Evolutionary conservation across 2,329 filamentous ascomycete species (phyloP), one percentile per base, ranked within the genome.

Genomic region (Hypoxylon sp.): DNA sequence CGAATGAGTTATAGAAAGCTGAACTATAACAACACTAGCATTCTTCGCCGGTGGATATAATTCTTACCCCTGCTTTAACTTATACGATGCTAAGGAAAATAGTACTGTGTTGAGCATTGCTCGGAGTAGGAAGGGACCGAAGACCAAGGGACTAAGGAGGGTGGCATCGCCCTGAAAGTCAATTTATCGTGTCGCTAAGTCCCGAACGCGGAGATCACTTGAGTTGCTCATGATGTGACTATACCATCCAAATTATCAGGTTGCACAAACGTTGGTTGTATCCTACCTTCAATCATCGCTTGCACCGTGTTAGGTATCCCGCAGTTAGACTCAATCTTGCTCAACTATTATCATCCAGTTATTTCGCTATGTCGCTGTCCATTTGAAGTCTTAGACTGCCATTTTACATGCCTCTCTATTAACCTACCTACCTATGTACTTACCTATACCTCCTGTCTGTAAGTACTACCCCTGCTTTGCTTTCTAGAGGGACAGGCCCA

Each of bases 161-260:
- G 55, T 55, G 43, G 19, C 40, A 55, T 59, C 42, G 48, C 56
- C 52, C 56, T 56, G 56, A 46, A 56, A 44, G 48, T 48, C 45
- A 57, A 54, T 56, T 43, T 48, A 57, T 57, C 49, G 56, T 57
- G 53, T 51, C 38, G 43, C 56, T 54, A 57, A 54, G 50, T 57
- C 53, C 56, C 56, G 53, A 54, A 45, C 36, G 56, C 56, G 56
- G 52, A 57, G 48, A 57, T 59, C 49, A 53, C 45, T 59, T 56
- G 45, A 59, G 48, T 49, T 56, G 41, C 54, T 42, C 48, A 52
- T 53, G 35, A 57, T 57, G 48, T 49, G 41, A 56, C 45, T 20
- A 20, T 29, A 26, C 25, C 40, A 29, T 21, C 50, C 35, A 20
- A 44, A 46, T 55, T 35, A 42, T n/a, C n/a, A n/a, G n/a, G n/a